phyloP scores from a whole-genome alignment of 345 rosid genomes.

The Pistacia atlantica region DNA sequence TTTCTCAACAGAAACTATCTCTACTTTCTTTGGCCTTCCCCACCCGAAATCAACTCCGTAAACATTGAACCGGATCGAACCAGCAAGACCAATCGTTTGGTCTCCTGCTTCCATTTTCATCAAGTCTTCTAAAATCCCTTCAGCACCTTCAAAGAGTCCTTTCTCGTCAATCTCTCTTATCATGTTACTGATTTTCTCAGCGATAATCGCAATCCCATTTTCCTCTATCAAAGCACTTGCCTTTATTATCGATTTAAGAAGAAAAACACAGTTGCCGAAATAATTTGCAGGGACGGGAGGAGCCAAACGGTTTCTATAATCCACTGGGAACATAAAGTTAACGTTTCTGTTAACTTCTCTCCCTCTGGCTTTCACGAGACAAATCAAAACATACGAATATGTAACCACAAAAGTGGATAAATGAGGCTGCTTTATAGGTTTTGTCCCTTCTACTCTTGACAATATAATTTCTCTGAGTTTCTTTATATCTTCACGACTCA shows the following conservation, averaged over 20 bases:
- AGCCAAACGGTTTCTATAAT: conserved; percentile 36
- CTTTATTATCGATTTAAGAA: not conserved
- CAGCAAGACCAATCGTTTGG: not conserved
- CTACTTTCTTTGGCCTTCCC: conserved; percentile 32
- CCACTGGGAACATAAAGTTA: conserved; percentile 28
- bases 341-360: conserved; percentile 10
- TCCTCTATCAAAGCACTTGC: conserved; percentile 15
- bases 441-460: not conserved
- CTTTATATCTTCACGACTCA: conserved; percentile 25
- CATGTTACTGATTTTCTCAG: conserved; percentile 11
- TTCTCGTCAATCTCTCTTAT: conserved; percentile 1
- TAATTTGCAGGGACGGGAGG: conserved; percentile 45
- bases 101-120: not conserved
- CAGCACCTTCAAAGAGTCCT: conserved; percentile 4
- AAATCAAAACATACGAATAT: conserved; percentile 26
- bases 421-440: not conserved
- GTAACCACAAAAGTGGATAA: conserved; percentile 41
- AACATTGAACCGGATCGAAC: not conserved
- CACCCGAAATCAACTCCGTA: conserved; percentile 25
- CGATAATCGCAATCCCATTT: conserved; percentile 10
- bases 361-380: conserved; percentile 35
- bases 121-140: not conserved
- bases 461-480: conserved; percentile 30
- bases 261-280: conserved; percentile 44
- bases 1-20: conserved; percentile 14